These are phyloP conservation scores for Leucocoprinus leucothites DNA, from an alignment of 768 basidiomycete species.

Conservation along the genomic window DNA sequence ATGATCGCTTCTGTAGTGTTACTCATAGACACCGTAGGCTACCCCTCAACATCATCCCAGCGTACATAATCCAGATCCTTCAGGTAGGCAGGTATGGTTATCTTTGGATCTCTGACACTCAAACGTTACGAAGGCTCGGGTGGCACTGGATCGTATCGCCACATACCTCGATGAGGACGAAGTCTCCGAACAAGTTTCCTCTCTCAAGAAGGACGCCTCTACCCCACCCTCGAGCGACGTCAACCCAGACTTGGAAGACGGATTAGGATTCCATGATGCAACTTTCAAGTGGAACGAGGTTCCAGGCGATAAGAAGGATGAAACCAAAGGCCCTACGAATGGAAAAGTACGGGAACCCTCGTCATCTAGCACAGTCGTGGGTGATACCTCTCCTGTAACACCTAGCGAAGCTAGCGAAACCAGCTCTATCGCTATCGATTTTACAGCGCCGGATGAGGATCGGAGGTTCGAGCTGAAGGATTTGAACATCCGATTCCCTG, in stretches of 20 bases:
- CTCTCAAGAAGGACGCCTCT: constrained; percentile 42
- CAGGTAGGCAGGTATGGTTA: constrained; percentile 34
- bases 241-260: constrained; percentile 26
- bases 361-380: background rate
- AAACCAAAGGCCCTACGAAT: constrained; percentile 8
- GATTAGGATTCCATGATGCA: constrained; percentile 57
- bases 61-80: constrained; percentile 75
- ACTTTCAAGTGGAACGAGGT: constrained; percentile 64
- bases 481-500: constrained; percentile 67
- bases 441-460: constrained; percentile 29
- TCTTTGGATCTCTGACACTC: background rate
- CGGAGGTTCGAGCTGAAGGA: constrained; percentile 66
- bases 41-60: constrained; percentile 78
- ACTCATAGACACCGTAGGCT: constrained; percentile 29
- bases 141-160: constrained; percentile 66
- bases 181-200: constrained; percentile 63
- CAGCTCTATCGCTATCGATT: constrained; percentile 18
- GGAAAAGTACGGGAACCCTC: constrained; percentile 12
- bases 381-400: background rate
- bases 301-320: constrained; percentile 24
- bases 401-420: constrained; percentile 8
- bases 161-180: constrained; percentile 71
- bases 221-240: constrained; percentile 23
- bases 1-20: background rate
- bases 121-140: constrained; percentile 39